Evolutionary conservation across 192 early-diverging fungal genomes (phyloP).

Genomic region (Podila verticillata): DNA sequence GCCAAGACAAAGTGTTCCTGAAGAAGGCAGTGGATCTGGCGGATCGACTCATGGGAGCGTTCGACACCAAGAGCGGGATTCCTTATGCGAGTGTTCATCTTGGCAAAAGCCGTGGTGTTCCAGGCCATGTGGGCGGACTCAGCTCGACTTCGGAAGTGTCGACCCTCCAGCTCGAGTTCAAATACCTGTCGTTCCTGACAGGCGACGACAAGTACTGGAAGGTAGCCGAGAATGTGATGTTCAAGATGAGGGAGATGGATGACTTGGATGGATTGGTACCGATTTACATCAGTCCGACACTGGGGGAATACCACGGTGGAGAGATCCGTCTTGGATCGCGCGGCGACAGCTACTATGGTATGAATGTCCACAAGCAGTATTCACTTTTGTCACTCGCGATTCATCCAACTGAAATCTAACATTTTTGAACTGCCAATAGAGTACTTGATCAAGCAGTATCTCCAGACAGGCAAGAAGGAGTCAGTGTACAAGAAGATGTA

Average conservation of each 20-base stretch:
- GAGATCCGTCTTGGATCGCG: slow-evolving; percentile 80
- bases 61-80: slow-evolving; percentile 71
- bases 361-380: background rate
- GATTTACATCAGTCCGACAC: slow-evolving; percentile 70
- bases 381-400: background rate
- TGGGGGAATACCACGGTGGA: slow-evolving; percentile 63
- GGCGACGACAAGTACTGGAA: slow-evolving; percentile 79
- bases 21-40: slow-evolving; percentile 80
- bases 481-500: slow-evolving; percentile 74
- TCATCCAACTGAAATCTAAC: background rate
- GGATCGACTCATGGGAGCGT: slow-evolving; percentile 76
- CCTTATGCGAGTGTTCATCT: slow-evolving; percentile 75
- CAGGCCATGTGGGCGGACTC: slow-evolving; percentile 60
- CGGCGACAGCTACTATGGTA: slow-evolving; percentile 94
- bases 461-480: slow-evolving; percentile 74
- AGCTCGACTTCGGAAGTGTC: slow-evolving; percentile 81
- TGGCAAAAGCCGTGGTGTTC: slow-evolving; percentile 50
- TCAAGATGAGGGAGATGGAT: slow-evolving; percentile 60
- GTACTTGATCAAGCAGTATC: slow-evolving; percentile 91
- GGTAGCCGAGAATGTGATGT: slow-evolving; percentile 71
- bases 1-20: slow-evolving; percentile 70
- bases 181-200: slow-evolving; percentile 81
- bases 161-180: slow-evolving; percentile 89
- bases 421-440: slow-evolving; percentile 57
- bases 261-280: slow-evolving; percentile 79